Evolutionary conservation across 176 grass and related monocot species (phyloP), one percentile per base, ranked within the genome.

Genomic region (Hsuehochloa calcarea): DNA sequence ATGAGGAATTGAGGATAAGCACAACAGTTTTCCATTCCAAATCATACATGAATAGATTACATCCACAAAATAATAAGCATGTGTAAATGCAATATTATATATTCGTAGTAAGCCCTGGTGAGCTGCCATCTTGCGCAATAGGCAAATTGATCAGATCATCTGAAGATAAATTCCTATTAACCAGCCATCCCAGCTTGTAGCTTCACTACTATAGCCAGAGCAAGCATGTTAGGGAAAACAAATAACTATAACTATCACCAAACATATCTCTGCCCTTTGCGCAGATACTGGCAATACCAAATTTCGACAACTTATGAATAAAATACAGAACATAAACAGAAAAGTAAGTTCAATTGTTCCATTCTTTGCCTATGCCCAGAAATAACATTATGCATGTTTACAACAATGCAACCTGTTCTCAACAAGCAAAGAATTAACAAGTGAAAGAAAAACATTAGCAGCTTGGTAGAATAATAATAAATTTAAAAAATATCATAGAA

Each of bases 161-260:
- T 55, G 15, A 69, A 82, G 70, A 81, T 44, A 75, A 75, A 87
- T 49, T 59, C 60, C 45, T 59, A 63, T 56, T 14, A 68, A 68
- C 82, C 22, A 85, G 49, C 22, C 14, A 49, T 79, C 50, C 10
- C 14, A 70, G 35, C n/a, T 75, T 68, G 16, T 22, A 75, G 58
- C 19, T 74, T 39, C 29, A 52, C 29, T 10, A 83, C 54, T 5
- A 69, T 69, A 39, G 20, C 65, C 15, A 71, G 52, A 78, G 51
- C 10, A 69, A 74, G 65, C n/a, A 82, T 58, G 69, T n/a, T 25
- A 83, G 22, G 38, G 10, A 31, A 60, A 47, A 43, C 4, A 47
- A 41, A 70, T 60, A 54, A 61, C 10, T 69, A 34, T 49, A 83
- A 70, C 12, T 47, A 79, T 49, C 9, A 38, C 35, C 3, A 76